phyloP scores from a whole-genome alignment of 768 basidiomycete genomes.

The Sarcodon sp. region DNA sequence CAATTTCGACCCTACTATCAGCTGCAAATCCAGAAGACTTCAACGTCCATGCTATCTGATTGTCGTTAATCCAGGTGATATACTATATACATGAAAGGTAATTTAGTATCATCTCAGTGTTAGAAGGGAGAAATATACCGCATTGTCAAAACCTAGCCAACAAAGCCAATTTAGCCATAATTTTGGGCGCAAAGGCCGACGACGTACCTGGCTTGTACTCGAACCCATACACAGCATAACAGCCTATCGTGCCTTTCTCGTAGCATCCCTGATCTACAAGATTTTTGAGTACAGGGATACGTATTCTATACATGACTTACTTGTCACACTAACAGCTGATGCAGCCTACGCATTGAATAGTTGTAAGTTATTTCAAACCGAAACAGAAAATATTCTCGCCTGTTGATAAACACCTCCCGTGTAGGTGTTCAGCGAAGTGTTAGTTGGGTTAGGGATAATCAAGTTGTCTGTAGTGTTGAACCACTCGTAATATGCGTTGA shows the following conservation, averaged over 20 bases:
- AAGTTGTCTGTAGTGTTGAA: slow-evolving; percentile 48
- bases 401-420: slow-evolving; percentile 75
- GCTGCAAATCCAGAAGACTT: slow-evolving; percentile 48
- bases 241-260: slow-evolving; percentile 38
- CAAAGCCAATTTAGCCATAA: no score
- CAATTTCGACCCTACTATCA: slow-evolving; percentile 42
- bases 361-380: slow-evolving; percentile 28
- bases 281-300: not conserved
- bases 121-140: slow-evolving; percentile 23
- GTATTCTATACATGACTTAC: slow-evolving; percentile 5
- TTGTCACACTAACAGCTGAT: slow-evolving; percentile 21
- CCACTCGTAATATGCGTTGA: slow-evolving; percentile 64
- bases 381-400: slow-evolving; percentile 24
- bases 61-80: slow-evolving; percentile 66
- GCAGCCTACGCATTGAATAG: not conserved
- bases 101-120: not conserved
- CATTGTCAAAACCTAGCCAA: slow-evolving; percentile 28
- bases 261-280: slow-evolving; percentile 59
- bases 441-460: slow-evolving; percentile 37
- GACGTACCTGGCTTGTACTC: slow-evolving; percentile 51
- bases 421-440: slow-evolving; percentile 49
- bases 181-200: no score
- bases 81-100: slow-evolving; percentile 28
- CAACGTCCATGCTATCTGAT: slow-evolving; percentile 56
- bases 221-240: slow-evolving; percentile 55